Evolutionary conservation across 768 basidiomycete genomes (phyloP).

Genomic region (Fomitopsis serialis): DNA sequence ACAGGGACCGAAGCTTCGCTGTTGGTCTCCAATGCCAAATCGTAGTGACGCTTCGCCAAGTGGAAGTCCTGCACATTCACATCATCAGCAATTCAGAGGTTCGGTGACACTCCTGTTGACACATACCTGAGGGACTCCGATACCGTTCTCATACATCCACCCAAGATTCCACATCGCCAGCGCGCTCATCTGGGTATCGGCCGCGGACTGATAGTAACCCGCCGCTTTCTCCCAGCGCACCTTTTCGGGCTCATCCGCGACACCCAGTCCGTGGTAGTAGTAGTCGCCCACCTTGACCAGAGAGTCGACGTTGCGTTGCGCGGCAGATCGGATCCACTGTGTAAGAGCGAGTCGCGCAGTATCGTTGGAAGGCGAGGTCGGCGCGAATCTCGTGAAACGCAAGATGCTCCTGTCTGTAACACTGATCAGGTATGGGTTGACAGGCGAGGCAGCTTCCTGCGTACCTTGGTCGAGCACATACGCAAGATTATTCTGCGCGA

Average conservation of each 20-base stretch:
- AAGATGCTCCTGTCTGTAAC: constrained; percentile 65
- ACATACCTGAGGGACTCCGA: constrained; percentile 81
- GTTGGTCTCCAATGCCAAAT: constrained; percentile 83
- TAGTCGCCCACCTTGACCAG: constrained; percentile 98
- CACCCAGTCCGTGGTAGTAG: constrained; percentile 87
- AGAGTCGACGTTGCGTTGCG: constrained; percentile 92
- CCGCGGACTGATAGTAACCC: constrained; percentile 90
- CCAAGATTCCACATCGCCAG: constrained; percentile 98
- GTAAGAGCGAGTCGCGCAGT: constrained; percentile 81
- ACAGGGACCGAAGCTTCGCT: constrained; percentile 88
- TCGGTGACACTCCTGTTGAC: background rate
- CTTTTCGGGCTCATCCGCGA: constrained; percentile 59
- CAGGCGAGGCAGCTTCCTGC: too few relatives aligned
- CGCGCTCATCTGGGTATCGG: constrained; percentile 87
- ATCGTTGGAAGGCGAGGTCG: constrained; percentile 71
- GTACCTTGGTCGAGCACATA: constrained; percentile 88
- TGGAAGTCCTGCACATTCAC: constrained; percentile 71
- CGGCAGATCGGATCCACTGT: constrained; percentile 93
- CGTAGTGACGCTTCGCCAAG: constrained; percentile 94
- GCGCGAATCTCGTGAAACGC: constrained; percentile 62
- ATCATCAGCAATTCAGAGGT: background rate
- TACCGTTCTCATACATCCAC: constrained; percentile 98
- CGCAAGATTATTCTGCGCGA: constrained; percentile 93
- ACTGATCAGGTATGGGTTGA: constrained; percentile 9
- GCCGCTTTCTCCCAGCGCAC: constrained; percentile 84